Evolutionary conservation across 208 protist genomes (phyloP), one percentile per base, ranked within the genome.

Genomic region (Herpetomonas tarakana): DNA sequence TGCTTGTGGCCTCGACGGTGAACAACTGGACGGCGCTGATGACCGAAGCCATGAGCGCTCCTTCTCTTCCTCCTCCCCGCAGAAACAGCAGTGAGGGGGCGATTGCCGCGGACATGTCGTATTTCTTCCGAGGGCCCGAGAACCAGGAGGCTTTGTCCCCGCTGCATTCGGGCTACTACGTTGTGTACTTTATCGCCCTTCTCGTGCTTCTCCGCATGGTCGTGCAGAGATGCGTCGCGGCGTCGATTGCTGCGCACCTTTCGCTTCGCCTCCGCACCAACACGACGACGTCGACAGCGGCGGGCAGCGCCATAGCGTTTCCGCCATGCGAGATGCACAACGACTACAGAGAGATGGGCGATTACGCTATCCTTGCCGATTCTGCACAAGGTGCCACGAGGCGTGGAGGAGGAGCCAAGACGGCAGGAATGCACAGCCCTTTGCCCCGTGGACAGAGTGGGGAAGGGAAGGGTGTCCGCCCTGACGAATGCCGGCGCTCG

Each of bases 1-100:
- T 91, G 12, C 78, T 91, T 61, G 62, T 52, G 4, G n/a, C 88
- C 21, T 61, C 67, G 1, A 68, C 67, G 1, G 53, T 44, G 3
- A 74, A 76, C 38, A 68, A 83, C 55, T 94, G 85, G 83, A 67
- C 74, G 2, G 24, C 30, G 14, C 74, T 84, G 28, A 88, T 90
- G 81, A 62, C 64, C 41, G 55, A 56, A 2, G 76, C 41, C 22
- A 86, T 89, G 70, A 79, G 78, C 45, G 53, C 53, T 49, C 41
- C 38, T 0, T 52, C 38, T 41, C n/a, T 7, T 1, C 49, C 52
- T 24, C 39, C 44, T n/a, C 14, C 30, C 25, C 30, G 52, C 51
- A 38, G 46, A 4, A 55, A 75, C 62, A 61, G 58, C 38, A 41
- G 35, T 41, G 35, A 41, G 35, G 14, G 9, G 35, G 6, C 35